These are phyloP conservation scores for Aspergillus fumigatus DNA, from an alignment of 2,329 filamentous ascomycete genomes.

Conservation along the genomic window DNA sequence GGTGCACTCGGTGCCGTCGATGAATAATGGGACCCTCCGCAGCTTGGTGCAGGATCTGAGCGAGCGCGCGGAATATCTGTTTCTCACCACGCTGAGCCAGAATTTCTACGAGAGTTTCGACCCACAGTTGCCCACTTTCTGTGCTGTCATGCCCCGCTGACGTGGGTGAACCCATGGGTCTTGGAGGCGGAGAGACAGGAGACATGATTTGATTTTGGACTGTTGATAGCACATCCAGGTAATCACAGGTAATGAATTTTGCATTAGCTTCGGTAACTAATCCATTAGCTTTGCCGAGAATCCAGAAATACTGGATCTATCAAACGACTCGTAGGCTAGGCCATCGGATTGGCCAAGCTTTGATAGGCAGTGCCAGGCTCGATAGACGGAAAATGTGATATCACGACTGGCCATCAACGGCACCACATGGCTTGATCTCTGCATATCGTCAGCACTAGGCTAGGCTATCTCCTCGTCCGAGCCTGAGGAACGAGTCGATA, in stretches of 20 bases:
- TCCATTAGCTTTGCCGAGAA: background rate
- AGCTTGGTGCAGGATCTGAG: constrained; percentile 8
- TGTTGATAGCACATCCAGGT: too few relatives aligned
- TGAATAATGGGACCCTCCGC: constrained; percentile 3
- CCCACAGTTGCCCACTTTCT: constrained; percentile 3
- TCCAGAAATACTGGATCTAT: background rate
- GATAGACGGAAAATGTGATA: background rate
- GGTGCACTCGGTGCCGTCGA: constrained; percentile 8
- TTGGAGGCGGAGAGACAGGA: background rate
- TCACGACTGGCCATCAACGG: background rate
- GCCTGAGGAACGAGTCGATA: too few relatives aligned
- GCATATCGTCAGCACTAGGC: background rate
- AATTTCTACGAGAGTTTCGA: constrained; percentile 12
- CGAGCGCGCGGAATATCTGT: constrained; percentile 9
- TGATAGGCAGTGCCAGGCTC: background rate
- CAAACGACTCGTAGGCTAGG: background rate
- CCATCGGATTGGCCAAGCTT: background rate
- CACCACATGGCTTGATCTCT: background rate
- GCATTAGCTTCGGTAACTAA: too few relatives aligned
- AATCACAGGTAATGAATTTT: too few relatives aligned
- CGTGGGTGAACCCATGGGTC: background rate
- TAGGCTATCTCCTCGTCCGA: background rate
- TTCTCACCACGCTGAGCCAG: constrained; percentile 3
- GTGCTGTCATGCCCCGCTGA: constrained; percentile 7
- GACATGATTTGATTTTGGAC: background rate